Conservation (phyloP, 2,329 filamentous ascomycete species). For the Acrodontium crateriforme region DNA sequence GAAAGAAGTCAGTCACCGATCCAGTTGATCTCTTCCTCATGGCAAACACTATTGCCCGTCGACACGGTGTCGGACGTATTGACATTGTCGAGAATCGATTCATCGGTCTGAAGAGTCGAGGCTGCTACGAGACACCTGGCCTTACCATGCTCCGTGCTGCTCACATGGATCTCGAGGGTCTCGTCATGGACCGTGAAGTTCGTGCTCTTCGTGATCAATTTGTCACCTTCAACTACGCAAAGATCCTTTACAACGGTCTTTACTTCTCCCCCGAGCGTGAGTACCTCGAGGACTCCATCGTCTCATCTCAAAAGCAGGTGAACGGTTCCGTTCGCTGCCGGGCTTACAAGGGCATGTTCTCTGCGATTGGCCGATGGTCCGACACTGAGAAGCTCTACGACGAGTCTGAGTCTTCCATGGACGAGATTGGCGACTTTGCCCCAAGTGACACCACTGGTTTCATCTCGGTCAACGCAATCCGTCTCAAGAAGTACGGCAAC, state of each 20-base stretch:
- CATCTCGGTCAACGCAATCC: slow-evolving; percentile 56
- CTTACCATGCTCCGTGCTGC: slow-evolving; percentile 43
- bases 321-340: slow-evolving; percentile 49
- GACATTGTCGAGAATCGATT: slow-evolving; percentile 76
- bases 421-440: slow-evolving; percentile 54
- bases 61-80: slow-evolving; percentile 63
- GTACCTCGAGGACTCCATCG: slow-evolving; percentile 53
- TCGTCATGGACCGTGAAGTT: slow-evolving; percentile 55
- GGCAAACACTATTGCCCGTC: slow-evolving; percentile 56
- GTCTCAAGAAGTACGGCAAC: slow-evolving; percentile 31
- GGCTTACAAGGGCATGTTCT: slow-evolving; percentile 53
- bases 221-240: slow-evolving; percentile 50
- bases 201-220: slow-evolving; percentile 58
- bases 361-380: slow-evolving; percentile 43
- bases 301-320: slow-evolving; percentile 45
- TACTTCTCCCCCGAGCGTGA: slow-evolving; percentile 60
- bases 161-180: slow-evolving; percentile 50
- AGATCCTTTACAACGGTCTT: slow-evolving; percentile 46
- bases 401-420: slow-evolving; percentile 53
- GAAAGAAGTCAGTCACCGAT: slow-evolving; percentile 49
- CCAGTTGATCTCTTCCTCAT: slow-evolving; percentile 58
- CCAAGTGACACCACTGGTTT: slow-evolving; percentile 54
- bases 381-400: slow-evolving; percentile 59
- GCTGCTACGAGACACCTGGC: slow-evolving; percentile 61
- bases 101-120: slow-evolving; percentile 66